Conservation (phyloP, 495 filamentous ascomycete genomes). For the Cercophora scortea region DNA sequence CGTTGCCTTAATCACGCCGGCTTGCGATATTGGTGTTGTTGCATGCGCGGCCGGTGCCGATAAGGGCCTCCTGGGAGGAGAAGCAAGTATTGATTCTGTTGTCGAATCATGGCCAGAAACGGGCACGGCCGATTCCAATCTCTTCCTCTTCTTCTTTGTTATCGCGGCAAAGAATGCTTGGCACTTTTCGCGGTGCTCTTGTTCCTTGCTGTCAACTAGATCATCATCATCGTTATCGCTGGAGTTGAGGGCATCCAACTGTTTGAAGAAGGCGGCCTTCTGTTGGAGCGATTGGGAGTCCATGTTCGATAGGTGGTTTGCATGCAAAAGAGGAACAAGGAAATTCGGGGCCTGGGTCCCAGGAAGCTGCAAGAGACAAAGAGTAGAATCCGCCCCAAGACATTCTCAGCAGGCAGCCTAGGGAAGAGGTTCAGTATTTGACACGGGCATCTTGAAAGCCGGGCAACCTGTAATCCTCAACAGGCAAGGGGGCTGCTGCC, state of each 20-base stretch:
- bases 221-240: slow-evolving; percentile 14
- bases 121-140: too few species aligned
- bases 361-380: too few species aligned
- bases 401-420: too few species aligned
- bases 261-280: slow-evolving; percentile 20
- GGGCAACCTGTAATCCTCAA: too few species aligned
- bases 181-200: slow-evolving; percentile 11
- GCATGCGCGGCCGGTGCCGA: slow-evolving; percentile 11
- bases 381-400: too few species aligned
- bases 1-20: slow-evolving; percentile 13
- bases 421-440: too few species aligned
- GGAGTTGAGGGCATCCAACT: slow-evolving; percentile 15
- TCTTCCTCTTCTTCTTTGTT: not conserved
- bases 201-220: slow-evolving; percentile 12
- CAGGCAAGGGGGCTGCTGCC: too few species aligned
- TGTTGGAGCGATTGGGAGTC: slow-evolving; percentile 10
- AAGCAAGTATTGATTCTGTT: not conserved
- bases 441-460: too few species aligned
- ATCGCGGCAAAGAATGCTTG: slow-evolving; percentile 14
- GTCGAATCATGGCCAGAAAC: too few species aligned
- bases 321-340: not conserved
- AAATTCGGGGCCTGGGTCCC: too few species aligned
- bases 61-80: slow-evolving; percentile 2
- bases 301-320: slow-evolving; percentile 10
- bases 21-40: not conserved